Evolutionary conservation across 495 filamentous ascomycete genomes (phyloP).

Genomic region (Aspergillus heteromorphus): DNA sequence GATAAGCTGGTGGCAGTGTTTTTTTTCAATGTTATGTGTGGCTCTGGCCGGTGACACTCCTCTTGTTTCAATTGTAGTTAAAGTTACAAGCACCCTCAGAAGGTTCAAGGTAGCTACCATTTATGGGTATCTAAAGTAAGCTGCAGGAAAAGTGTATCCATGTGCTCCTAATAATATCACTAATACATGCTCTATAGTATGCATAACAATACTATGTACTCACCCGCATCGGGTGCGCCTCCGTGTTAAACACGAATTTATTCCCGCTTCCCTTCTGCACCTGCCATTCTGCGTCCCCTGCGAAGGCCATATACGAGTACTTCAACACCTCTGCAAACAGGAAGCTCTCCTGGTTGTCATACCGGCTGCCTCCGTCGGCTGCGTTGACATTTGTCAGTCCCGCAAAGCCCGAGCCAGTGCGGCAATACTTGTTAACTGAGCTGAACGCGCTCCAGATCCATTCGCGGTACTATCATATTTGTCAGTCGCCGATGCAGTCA

Average conservation of each 20-base stretch:
- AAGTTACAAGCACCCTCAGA: too few relatives aligned
- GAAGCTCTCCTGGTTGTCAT: conserved; percentile 81
- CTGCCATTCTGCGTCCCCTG: conserved; percentile 59
- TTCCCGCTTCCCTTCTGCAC: conserved; percentile 54
- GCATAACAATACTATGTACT: not conserved
- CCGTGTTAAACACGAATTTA: conserved; percentile 76
- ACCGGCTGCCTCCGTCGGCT: conserved; percentile 52
- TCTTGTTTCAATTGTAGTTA: too few relatives aligned
- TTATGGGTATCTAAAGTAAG: too few relatives aligned
- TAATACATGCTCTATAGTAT: not conserved
- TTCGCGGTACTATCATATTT: conserved; percentile 60
- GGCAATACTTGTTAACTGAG: conserved; percentile 60
- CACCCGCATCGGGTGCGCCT: conserved; percentile 73
- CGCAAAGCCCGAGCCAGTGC: conserved; percentile 62
- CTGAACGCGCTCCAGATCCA: conserved; percentile 83
- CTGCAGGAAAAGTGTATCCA: not conserved
- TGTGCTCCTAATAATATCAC: not conserved
- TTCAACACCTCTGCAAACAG: conserved; percentile 88
- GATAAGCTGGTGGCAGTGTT: too few relatives aligned
- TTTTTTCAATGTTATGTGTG: too few relatives aligned
- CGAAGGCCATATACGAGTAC: conserved; percentile 65
- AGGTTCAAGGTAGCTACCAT: too few relatives aligned
- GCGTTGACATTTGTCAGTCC: conserved; percentile 62
- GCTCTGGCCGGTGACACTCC: too few relatives aligned
- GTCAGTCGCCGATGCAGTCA: conserved; percentile 11